phyloP scores from a whole-genome alignment of 2,329 filamentous ascomycete species.

The Huntiella bhutanensis region DNA sequence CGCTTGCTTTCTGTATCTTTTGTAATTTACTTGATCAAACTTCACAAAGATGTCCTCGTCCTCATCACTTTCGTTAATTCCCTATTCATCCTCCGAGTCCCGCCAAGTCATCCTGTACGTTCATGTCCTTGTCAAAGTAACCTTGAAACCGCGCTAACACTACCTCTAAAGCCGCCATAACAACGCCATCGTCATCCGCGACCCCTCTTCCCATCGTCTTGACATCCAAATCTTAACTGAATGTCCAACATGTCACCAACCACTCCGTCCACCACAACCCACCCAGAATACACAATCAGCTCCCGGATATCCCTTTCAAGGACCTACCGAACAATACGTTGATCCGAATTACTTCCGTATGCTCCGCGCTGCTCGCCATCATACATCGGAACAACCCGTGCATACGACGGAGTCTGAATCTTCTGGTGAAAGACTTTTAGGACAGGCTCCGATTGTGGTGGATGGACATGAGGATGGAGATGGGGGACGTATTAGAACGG shows the following conservation, averaged over 20 bases:
- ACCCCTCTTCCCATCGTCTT: constrained; percentile 67
- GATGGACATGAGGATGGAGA: neutral
- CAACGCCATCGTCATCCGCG: constrained; percentile 80
- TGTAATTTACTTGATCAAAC: neutral
- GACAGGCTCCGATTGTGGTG: neutral
- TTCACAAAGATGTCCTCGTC: neutral
- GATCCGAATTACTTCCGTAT: constrained; percentile 91
- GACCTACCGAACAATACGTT: constrained; percentile 48
- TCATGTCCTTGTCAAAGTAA: constrained; percentile 3
- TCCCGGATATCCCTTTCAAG: constrained; percentile 5
- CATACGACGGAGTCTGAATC: neutral
- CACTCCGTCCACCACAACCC: constrained; percentile 35
- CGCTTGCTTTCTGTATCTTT: neutral
- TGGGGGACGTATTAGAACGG: constrained; percentile 56
- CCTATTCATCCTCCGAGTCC: constrained; percentile 53
- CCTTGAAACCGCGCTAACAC: constrained; percentile 1
- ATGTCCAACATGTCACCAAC: constrained; percentile 82
- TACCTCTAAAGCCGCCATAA: constrained; percentile 53
- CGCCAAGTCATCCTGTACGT: constrained; percentile 66
- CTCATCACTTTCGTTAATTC: constrained; percentile 45
- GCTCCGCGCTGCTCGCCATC: constrained; percentile 38
- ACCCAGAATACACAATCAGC: constrained; percentile 10
- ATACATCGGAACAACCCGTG: neutral
- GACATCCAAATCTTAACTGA: constrained; percentile 59
- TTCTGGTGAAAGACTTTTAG: neutral